phyloP scores from a whole-genome alignment of 179 eudicot genomes.

The Silene noctiflora region DNA sequence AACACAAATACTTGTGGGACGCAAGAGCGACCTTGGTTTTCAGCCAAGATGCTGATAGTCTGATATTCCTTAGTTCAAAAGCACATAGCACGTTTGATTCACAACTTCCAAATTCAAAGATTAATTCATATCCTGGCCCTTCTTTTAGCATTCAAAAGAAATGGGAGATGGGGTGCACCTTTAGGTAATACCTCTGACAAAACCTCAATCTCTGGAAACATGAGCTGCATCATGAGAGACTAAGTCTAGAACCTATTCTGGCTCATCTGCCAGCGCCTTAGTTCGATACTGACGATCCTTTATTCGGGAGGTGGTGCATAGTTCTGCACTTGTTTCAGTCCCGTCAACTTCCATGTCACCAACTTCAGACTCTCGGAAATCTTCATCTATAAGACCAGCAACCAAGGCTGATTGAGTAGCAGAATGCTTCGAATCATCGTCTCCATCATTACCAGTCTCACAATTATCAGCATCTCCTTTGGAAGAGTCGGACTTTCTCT shows the following conservation, averaged over 20 bases:
- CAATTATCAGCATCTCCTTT: constrained; percentile 16
- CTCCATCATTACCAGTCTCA: constrained; percentile 11
- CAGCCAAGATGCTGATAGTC: not conserved
- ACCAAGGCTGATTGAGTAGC: constrained; percentile 23
- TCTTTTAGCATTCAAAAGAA: not conserved
- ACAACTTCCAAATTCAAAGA: not conserved
- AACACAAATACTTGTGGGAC: too few species aligned
- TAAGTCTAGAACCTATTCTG: not conserved
- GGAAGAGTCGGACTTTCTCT: constrained; percentile 37
- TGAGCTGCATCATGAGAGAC: not conserved
- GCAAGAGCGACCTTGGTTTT: not conserved
- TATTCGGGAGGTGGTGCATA: constrained; percentile 18
- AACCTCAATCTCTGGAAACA: not conserved
- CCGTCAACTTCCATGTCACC: constrained; percentile 38
- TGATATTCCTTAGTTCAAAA: too few species aligned
- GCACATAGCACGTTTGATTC: too few species aligned
- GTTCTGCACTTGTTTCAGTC: constrained; percentile 21
- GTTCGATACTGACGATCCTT: constrained; percentile 36
- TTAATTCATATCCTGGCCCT: not conserved
- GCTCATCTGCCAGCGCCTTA: constrained; percentile 33
- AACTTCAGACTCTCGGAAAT: constrained; percentile 22
- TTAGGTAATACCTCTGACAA: not conserved
- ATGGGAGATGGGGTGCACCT: not conserved
- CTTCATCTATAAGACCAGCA: constrained; percentile 31
- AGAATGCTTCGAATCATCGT: constrained; percentile 23